Evolutionary conservation across 306 rosid species (phyloP).

Genomic region (Fagus crenata): DNA sequence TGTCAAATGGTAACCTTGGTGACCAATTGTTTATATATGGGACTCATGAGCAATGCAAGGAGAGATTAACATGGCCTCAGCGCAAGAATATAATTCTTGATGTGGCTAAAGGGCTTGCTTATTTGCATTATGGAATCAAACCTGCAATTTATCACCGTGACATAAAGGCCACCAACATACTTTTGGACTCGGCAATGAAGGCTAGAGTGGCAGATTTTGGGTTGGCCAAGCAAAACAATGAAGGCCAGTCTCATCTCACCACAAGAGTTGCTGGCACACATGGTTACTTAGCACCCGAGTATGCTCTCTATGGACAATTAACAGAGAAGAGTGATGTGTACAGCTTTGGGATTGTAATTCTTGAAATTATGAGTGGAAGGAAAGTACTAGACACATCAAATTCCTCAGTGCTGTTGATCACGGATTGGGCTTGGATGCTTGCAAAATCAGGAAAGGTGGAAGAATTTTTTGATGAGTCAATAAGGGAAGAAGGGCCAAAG

Average conservation of each 20-base stretch:
- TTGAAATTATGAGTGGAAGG: constrained; percentile 76
- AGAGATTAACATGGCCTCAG: constrained; percentile 65
- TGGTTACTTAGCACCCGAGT: constrained; percentile 83
- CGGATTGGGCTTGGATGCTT: constrained; percentile 86
- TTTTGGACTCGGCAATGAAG: constrained; percentile 63
- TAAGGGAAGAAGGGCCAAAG: constrained; percentile 56
- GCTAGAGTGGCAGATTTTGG: constrained; percentile 79
- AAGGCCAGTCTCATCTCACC: constrained; percentile 65
- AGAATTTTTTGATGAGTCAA: constrained; percentile 50
- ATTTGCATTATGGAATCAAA: constrained; percentile 70
- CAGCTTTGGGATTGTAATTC: constrained; percentile 78
- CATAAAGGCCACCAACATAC: constrained; percentile 68
- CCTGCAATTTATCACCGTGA: constrained; percentile 84
- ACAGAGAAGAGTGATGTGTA: constrained; percentile 81
- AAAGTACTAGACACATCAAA: constrained; percentile 60
- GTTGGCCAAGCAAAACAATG: constrained; percentile 64
- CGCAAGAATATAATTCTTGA: constrained; percentile 72
- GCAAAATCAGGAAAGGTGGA: constrained; percentile 49
- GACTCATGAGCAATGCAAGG: constrained; percentile 5
- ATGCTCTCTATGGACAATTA: constrained; percentile 73
- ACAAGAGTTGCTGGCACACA: constrained; percentile 84
- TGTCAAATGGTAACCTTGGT: constrained; percentile 67
- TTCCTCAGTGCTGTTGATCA: constrained; percentile 47
- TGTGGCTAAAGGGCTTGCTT: constrained; percentile 78
- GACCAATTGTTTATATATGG: constrained; percentile 45